Conservation (phyloP, 768 basidiomycete species). For the Leucocoprinus sp. region DNA sequence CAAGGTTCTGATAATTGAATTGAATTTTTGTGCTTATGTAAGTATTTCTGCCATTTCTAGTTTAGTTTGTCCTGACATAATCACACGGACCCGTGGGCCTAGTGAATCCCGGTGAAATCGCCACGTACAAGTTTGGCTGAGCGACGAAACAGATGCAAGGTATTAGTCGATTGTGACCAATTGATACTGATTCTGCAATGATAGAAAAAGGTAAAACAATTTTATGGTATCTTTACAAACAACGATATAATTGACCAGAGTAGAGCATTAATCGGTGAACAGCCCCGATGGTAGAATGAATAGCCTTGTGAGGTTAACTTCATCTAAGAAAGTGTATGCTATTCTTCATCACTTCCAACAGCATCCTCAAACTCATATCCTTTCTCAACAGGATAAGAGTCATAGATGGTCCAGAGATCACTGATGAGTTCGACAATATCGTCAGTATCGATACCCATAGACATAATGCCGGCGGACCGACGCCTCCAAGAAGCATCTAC, state of each 20-base stretch:
- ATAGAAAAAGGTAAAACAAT: too few species aligned
- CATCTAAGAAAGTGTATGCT: conserved; percentile 1
- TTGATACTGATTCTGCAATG: background rate
- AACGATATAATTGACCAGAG: background rate
- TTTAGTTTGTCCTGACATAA: too few species aligned
- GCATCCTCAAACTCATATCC: conserved; percentile 15
- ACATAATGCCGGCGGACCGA: conserved; percentile 24
- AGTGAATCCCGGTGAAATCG: background rate
- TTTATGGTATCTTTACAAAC: too few species aligned
- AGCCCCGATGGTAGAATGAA: conserved; percentile 4
- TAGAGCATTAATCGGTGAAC: background rate
- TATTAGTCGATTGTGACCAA: background rate
- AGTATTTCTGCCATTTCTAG: too few species aligned
- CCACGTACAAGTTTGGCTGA: background rate
- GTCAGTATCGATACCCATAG: conserved; percentile 40
- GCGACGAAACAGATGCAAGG: background rate
- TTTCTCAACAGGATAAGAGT: conserved; percentile 30
- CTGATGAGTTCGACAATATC: conserved; percentile 49
- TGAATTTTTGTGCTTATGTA: too few species aligned
- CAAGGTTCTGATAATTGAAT: too few species aligned
- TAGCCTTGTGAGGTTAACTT: background rate
- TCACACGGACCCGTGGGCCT: too few species aligned
- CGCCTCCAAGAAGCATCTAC: conserved; percentile 36
- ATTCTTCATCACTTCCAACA: conserved; percentile 13
- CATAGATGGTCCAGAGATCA: conserved; percentile 53